Evolutionary conservation across 306 rosid genomes (phyloP), one percentile per base, ranked within the genome.

Genomic region (Dryas alaskensis): DNA sequence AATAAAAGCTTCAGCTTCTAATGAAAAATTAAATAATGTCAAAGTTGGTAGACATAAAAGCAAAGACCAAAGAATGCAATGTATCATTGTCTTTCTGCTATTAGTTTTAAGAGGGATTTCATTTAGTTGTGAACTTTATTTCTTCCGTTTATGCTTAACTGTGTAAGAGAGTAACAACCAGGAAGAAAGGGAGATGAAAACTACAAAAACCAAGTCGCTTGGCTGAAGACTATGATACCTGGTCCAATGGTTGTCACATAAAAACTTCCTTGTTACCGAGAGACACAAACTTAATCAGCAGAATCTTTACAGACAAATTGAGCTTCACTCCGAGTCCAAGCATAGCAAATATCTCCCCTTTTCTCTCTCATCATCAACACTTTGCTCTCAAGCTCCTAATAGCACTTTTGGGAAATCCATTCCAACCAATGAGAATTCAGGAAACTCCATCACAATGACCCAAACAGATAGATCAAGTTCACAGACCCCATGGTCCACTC

Each of bases 361-460:
- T 66, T 81, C 80, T 84, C 85, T 84, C 90, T 83, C 88, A 73
- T 83, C 78, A 80, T 86, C 87, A 67, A 22, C 80, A 69, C 75
- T 67, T 13, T 49, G 70, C 78, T 60, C 84, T 74, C 79, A 9
- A 39, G 8, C 54, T 47, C 69, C 73, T 60, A 40, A 46, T 27
- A 43, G 47, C 2, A 62, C 78, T 75, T 67, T 57, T 0, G 46
- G 54, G 91, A 82, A 89, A 92, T 92, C 98, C 85, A 59, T 25
- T 44, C 43, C 81, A 68, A 43, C 98, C 96, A 90, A 90, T 92
- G 82, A 92, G 84, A 85, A 55, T 77, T 37, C 85, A 82, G 64
- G 74, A 85, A 79, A 79, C 90, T 85, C 86, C 90, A 88, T 85
- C 96, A 48, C 6, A 66, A 73, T 19, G 61, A 77, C 76, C 76